Percentiles rank a stretch among this genome's conserved stretches.
Conservation (phyloP, 2,329 filamentous ascomycete species). For the Hypoxylon sp. region DNA sequence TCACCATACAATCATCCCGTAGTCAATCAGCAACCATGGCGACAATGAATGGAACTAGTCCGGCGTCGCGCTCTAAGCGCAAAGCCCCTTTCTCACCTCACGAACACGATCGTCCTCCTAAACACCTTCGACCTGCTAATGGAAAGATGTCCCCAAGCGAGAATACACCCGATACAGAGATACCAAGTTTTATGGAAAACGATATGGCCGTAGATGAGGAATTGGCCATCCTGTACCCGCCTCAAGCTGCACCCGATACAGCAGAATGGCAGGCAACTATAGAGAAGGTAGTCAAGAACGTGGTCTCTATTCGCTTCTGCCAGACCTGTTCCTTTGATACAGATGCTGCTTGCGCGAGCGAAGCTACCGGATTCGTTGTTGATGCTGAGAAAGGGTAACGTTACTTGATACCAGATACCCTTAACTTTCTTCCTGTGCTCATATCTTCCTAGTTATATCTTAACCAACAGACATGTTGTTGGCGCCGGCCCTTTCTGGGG, state of each 20-base stretch:
- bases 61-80: slow-evolving; percentile 65
- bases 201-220: slow-evolving; percentile 60
- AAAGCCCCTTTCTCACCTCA: slow-evolving; percentile 64
- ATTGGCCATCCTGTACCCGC: slow-evolving; percentile 57
- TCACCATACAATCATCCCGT: slow-evolving; percentile 17
- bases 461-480: slow-evolving; percentile 94
- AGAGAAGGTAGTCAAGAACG: slow-evolving; percentile 92
- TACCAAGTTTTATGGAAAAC: slow-evolving; percentile 52
- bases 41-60: slow-evolving; percentile 62
- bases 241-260: slow-evolving; percentile 66
- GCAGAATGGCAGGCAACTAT: slow-evolving; percentile 97
- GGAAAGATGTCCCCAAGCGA: slow-evolving; percentile 66
- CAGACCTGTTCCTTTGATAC: slow-evolving; percentile 98
- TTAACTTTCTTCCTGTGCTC: slow-evolving; percentile 16
- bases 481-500: slow-evolving; percentile 97
- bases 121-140: slow-evolving; percentile 62
- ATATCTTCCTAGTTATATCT: slow-evolving; percentile 72
- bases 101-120: slow-evolving; percentile 59
- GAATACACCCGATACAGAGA: slow-evolving; percentile 63
- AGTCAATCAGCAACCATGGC: slow-evolving; percentile 18
- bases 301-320: slow-evolving; percentile 99
- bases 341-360: slow-evolving; percentile 92
- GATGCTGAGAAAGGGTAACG: slow-evolving; percentile 83
- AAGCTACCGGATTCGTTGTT: slow-evolving; percentile 97
- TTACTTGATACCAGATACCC: not conserved